Percentiles rank a stretch among this genome's conserved stretches.
Evolutionary conservation across 106 monocot species (phyloP).

Genomic region (Gastrodia elata): DNA sequence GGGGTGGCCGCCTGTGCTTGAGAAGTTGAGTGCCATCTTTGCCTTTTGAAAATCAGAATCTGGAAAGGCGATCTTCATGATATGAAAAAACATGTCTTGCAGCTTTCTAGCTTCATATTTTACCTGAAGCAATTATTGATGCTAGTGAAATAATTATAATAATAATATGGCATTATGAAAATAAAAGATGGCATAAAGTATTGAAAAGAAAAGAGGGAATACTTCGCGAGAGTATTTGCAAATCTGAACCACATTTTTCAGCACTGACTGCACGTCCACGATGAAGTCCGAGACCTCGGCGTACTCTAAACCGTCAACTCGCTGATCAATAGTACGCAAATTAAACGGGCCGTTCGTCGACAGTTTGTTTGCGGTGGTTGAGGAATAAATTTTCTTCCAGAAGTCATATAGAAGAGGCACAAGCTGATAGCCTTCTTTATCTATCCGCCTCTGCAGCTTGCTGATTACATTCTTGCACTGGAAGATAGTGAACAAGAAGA

Average conservation of each 20-base stretch:
- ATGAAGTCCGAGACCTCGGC: slow-evolving; percentile 55
- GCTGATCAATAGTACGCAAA: slow-evolving; percentile 72
- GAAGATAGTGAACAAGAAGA: slow-evolving; percentile 1
- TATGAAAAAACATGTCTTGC: slow-evolving; percentile 71
- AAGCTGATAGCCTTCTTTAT: slow-evolving; percentile 70
- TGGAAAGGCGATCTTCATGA: slow-evolving; percentile 88
- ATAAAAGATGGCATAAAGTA: background rate
- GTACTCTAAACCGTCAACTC: slow-evolving; percentile 72
- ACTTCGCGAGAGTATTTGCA: slow-evolving; percentile 65
- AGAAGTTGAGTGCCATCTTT: slow-evolving; percentile 34
- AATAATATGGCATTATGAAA: background rate
- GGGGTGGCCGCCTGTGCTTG: slow-evolving; percentile 20
- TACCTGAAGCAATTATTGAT: slow-evolving; percentile 25
- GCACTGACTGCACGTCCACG: slow-evolving; percentile 68
- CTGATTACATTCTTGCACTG: slow-evolving; percentile 93
- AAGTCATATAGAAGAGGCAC: slow-evolving; percentile 57
- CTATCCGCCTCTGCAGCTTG: slow-evolving; percentile 75
- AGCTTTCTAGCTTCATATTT: slow-evolving; percentile 67
- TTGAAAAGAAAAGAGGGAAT: background rate
- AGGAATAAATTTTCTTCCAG: slow-evolving; percentile 51
- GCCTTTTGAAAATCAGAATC: slow-evolving; percentile 66
- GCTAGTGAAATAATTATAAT: background rate
- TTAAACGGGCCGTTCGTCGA: slow-evolving; percentile 31
- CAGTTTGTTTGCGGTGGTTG: slow-evolving; percentile 17
- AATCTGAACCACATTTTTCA: slow-evolving; percentile 58